Percentiles rank a stretch among this genome's conserved stretches.
These are phyloP conservation scores for Sporothrix luriei DNA, from an alignment of 2,329 filamentous ascomycete species.

Conservation along the genomic window DNA sequence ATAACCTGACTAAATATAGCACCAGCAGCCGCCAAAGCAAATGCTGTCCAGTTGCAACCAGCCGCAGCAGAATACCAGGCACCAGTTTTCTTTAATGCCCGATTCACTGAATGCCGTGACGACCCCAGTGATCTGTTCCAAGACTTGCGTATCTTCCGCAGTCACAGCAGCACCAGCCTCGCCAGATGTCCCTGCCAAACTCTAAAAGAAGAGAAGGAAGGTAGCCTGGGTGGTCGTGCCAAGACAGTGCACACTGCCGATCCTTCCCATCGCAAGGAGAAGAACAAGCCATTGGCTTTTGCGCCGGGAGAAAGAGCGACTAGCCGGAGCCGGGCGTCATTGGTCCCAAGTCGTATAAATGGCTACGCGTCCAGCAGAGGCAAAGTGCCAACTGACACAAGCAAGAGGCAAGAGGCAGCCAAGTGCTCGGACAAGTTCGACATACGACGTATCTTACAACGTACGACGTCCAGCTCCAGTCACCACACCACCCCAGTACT, in stretches of 20 bases:
- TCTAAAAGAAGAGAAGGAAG: conserved; percentile 8
- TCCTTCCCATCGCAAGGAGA: conserved; percentile 2
- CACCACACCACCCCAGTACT: conserved; percentile 10
- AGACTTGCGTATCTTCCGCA: background rate
- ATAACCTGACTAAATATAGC: conserved; percentile 24
- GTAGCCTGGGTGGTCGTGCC: background rate
- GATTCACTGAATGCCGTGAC: background rate
- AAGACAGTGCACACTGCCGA: background rate
- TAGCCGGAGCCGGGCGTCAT: background rate
- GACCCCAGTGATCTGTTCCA: background rate
- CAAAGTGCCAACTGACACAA: conserved; percentile 6
- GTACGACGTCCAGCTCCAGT: background rate
- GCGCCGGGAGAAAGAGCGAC: background rate
- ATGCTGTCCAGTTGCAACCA: background rate
- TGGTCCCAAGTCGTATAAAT: conserved; percentile 4
- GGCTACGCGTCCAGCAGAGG: background rate
- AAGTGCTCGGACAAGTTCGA: background rate
- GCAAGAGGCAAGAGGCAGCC: conserved; percentile 8
- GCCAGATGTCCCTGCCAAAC: background rate
- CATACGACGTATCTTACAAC: background rate
- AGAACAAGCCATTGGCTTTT: background rate
- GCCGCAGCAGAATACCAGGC: conserved; percentile 15
- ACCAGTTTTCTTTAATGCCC: background rate
- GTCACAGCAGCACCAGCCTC: conserved; percentile 8
- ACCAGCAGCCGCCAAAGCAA: background rate